Conservation (phyloP, 163 green algal species). For the Coccomyxa subellipsoidea region DNA sequence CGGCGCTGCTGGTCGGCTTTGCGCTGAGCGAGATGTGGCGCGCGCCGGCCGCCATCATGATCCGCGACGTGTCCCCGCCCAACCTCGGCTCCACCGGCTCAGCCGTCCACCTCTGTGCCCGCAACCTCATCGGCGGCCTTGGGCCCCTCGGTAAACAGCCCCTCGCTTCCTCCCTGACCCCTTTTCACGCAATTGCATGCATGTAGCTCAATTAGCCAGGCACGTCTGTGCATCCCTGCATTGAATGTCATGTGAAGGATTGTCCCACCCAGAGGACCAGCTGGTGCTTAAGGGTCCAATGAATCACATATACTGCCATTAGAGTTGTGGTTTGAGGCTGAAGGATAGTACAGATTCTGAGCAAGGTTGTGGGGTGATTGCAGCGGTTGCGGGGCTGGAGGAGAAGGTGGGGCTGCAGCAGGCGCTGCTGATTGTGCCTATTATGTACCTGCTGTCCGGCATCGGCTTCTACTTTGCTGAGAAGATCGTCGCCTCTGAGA, state of each 20-base stretch:
- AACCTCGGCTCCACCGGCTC: conserved; percentile 72
- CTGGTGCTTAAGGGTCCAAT: no score
- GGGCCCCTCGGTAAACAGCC: conserved; percentile 58
- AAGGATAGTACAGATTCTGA: no score
- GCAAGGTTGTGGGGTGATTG: background rate
- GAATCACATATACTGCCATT: no score
- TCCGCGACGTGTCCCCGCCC: conserved; percentile 68
- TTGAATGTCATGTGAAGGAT: no score
- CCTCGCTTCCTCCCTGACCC: no score
- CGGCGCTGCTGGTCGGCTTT: conserved; percentile 71
- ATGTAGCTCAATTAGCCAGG: no score
- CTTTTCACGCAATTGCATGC: no score
- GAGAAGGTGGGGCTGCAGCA: conserved; percentile 65
- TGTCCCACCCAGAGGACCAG: no score
- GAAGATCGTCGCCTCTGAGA: conserved; percentile 18
- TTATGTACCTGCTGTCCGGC: conserved; percentile 66
- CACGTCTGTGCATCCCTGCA: no score
- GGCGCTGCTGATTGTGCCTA: conserved; percentile 79
- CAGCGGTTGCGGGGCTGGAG: conserved; percentile 61
- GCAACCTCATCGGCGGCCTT: conserved; percentile 81
- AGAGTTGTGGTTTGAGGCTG: no score
- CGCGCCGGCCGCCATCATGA: conserved; percentile 76
- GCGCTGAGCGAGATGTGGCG: conserved; percentile 81
- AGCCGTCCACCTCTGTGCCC: conserved; percentile 80
- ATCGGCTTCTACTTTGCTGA: conserved; percentile 66